Evolutionary conservation across 352 stramenopile species (phyloP).

Genomic region (Phytopythium montanum): DNA sequence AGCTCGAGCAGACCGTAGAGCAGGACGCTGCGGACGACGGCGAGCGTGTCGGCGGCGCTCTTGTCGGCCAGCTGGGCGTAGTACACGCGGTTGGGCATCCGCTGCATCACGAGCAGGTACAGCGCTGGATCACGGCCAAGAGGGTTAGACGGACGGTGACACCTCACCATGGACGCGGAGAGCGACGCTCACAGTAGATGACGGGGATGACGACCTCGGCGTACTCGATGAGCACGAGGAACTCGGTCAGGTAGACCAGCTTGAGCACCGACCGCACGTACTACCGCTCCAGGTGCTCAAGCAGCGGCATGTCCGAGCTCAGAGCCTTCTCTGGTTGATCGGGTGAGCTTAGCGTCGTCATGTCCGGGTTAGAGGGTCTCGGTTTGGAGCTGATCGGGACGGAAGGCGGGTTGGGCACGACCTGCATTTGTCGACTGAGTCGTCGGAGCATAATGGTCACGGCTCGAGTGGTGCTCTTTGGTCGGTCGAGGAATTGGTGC

Average conservation of each 20-base stretch:
- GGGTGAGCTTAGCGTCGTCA: neutral
- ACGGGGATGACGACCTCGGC: conserved; percentile 17
- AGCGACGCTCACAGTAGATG: neutral
- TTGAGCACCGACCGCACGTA: conserved; percentile 20
- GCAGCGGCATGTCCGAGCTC: neutral
- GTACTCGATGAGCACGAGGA: conserved; percentile 30
- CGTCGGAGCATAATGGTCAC: neutral
- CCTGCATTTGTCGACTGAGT: neutral
- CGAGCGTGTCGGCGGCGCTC: neutral
- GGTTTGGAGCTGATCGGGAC: neutral
- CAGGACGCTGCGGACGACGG: neutral
- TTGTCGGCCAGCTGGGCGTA: conserved; percentile 20
- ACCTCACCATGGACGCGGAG: neutral
- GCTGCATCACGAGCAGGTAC: conserved; percentile 19
- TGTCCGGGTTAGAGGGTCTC: neutral
- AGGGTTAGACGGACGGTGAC: neutral
- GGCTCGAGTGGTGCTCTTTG: neutral
- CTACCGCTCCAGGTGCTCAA: conserved; percentile 7
- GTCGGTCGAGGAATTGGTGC: neutral
- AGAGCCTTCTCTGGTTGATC: neutral
- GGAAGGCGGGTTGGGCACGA: neutral
- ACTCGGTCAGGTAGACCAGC: conserved; percentile 26
- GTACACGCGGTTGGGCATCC: conserved; percentile 23
- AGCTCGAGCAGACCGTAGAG: neutral
- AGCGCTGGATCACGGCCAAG: conserved; percentile 1